Base-by-base conservation (phyloP, 495 filamentous ascomycete genomes). In the Pyrenula aspistea region DNA sequence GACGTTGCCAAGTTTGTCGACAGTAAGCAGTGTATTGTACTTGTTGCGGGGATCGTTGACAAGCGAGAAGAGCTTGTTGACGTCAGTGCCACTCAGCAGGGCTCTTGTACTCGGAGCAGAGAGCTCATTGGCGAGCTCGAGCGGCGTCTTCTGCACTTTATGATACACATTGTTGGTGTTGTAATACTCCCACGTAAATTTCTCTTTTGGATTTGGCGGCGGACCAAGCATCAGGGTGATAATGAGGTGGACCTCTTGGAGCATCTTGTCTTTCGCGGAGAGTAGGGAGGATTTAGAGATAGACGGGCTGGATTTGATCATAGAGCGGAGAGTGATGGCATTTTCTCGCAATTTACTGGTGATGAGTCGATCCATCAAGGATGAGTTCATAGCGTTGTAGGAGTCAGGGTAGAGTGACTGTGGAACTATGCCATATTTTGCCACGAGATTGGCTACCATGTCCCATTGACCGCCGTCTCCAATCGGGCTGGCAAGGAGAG, bases 401-500 rank as follows among this genome's bases (percentile, higher is more conserved):
- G 75, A 78, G 64, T 95, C 89, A 0, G 89, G 89, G 59, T 91
- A 94, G 2, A 94, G 68, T 0, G 72, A 67, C 66, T 93, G 87
- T 24, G 89, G 89, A 1, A 92, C 74, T 51, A 94, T 77, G 22
- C 89, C 89, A 59, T 93, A 95, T 71, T 95, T 95, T 53, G 80
- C 63, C 19, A 93, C 87, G 12, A 95, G 71, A 59, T 93, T 95
- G 49, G 84, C 87, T 20, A 88, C 83, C 89, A 95, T 94, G 67
- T 95, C 89, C 88, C 87, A 95, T 63, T 95, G 89, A 1, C 90
- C 90, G 51, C 90, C 89, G 66, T 95, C 89, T 15, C 75, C 77
- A 22, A 93, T 82, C 0, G 90, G 88, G 12, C 76, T 73, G 4
- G 72, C 63, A 20, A 89, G 71, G 1, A 94, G 63, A 22, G 72